Conservation (phyloP, 2,329 filamentous ascomycete species). For the Verticillium longisporum region DNA sequence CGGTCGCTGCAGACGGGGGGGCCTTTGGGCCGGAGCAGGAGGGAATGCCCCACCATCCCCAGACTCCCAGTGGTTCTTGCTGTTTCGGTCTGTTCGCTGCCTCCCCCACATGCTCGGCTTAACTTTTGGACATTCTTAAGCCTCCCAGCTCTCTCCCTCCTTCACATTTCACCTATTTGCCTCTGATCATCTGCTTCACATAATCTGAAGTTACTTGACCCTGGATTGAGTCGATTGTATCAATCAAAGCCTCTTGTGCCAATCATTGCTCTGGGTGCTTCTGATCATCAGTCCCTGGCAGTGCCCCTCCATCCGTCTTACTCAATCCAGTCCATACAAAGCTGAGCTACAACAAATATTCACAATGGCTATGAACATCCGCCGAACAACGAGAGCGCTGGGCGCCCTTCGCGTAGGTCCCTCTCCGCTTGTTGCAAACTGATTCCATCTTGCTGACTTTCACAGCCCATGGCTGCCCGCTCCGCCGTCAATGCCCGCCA, state of each 20-base stretch:
- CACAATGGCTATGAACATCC: constrained; percentile 58
- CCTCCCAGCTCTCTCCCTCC: constrained; percentile 1
- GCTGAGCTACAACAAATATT: not conserved
- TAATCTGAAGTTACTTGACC: not conserved
- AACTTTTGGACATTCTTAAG: not conserved
- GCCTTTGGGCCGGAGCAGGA: not conserved
- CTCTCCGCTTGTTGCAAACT: not conserved
- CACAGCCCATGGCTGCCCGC: constrained; percentile 16
- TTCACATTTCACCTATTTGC: not conserved
- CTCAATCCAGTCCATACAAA: not conserved
- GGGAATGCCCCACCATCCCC: constrained; percentile 3
- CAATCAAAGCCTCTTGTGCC: not conserved
- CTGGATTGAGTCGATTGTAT: not conserved
- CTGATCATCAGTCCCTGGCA: not conserved
- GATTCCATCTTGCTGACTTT: not conserved
- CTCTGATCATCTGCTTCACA: not conserved
- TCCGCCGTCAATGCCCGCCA: constrained; percentile 17
- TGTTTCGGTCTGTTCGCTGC: constrained; percentile 6
- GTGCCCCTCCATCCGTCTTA: not conserved
- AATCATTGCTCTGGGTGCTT: not conserved
- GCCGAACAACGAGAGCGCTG: constrained; percentile 55
- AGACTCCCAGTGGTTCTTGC: constrained; percentile 1
- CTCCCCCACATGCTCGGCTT: not conserved
- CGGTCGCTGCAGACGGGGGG: not conserved
- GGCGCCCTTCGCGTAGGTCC: constrained; percentile 55